Evolutionary conservation across 179 eudicot species (phyloP).

Genomic region (Spergularia azorica): DNA sequence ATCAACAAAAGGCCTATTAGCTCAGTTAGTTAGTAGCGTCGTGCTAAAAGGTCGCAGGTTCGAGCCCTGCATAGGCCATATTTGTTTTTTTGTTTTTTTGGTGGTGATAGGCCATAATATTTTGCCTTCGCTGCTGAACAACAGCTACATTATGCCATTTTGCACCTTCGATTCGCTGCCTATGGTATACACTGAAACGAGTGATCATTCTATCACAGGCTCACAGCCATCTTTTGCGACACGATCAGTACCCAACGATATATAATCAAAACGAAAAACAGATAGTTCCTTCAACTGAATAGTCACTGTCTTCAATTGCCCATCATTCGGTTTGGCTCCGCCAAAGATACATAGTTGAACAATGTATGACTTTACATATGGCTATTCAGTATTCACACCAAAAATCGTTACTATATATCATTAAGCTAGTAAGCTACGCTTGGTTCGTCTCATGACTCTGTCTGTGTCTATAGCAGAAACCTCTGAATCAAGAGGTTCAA

Average conservation of each 20-base stretch:
- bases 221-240: too few relatives aligned
- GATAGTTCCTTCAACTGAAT: too few relatives aligned
- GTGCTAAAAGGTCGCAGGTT: slow-evolving; percentile 97
- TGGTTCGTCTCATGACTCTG: background rate
- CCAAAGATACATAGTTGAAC: background rate
- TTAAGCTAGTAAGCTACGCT: background rate
- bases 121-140: too few relatives aligned
- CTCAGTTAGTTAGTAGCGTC: slow-evolving; percentile 87
- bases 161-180: too few relatives aligned
- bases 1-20: slow-evolving; percentile 55
- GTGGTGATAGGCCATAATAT: too few relatives aligned
- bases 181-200: too few relatives aligned
- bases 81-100: background rate
- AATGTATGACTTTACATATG: slow-evolving; percentile 16
- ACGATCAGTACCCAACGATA: too few relatives aligned
- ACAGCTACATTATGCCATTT: too few relatives aligned
- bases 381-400: background rate
- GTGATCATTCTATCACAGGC: too few relatives aligned
- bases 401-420: slow-evolving; percentile 10
- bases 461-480: background rate
- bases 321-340: background rate
- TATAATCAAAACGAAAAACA: too few relatives aligned
- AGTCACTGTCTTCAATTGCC: too few relatives aligned
- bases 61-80: slow-evolving; percentile 88
- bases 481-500: slow-evolving; percentile 10